These are phyloP conservation scores for Saccharomyces pastorianus DNA, from an alignment of 1,139 yeast species.

Conservation along the genomic window DNA sequence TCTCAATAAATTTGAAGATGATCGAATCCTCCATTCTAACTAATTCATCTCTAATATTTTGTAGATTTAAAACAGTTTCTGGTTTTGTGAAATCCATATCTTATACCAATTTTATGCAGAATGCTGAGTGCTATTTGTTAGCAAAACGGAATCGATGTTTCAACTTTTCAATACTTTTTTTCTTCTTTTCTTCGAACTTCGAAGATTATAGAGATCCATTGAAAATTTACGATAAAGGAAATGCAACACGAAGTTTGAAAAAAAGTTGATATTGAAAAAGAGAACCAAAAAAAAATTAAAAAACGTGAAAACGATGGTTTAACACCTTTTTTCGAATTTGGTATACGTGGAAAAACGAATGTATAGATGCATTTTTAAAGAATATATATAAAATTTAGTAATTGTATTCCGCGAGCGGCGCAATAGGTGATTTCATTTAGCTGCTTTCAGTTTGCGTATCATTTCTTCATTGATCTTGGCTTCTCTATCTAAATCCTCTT, in stretches of 20 bases:
- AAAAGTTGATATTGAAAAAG: not conserved
- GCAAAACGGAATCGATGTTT: not conserved
- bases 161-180: not conserved
- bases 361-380: not conserved
- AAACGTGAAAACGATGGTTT: not conserved
- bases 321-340: not conserved
- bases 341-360: not conserved
- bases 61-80: conserved; percentile 69
- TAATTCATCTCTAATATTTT: conserved; percentile 74
- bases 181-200: not conserved
- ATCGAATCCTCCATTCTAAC: conserved; percentile 95
- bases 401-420: not conserved
- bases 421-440: conserved; percentile 1
- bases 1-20: conserved; percentile 82
- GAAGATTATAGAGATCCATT: not conserved
- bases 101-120: not conserved
- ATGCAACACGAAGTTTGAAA: not conserved
- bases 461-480: conserved; percentile 30
- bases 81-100: conserved; percentile 84
- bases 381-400: not conserved
- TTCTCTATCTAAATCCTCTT: conserved; percentile 31
- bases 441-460: conserved; percentile 16
- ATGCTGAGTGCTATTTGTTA: not conserved
- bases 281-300: not conserved
- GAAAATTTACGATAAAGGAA: not conserved